Percentiles rank a stretch among this genome's conserved stretches.
Evolutionary conservation across 768 basidiomycete genomes (phyloP).

Genomic region (Goffeauzyma gilvescens): DNA sequence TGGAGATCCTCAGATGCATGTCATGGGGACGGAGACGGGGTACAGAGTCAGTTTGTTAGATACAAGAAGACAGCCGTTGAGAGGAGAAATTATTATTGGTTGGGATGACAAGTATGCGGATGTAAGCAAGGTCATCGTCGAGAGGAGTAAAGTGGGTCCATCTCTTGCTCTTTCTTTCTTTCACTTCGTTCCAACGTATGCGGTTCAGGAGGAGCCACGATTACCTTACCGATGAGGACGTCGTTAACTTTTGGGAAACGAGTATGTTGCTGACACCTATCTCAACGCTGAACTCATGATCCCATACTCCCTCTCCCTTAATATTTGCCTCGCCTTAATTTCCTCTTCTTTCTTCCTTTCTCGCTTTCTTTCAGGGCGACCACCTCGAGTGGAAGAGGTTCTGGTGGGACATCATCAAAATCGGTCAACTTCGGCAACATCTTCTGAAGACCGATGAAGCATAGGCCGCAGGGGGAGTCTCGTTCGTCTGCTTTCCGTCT

Average conservation of each 20-base stretch:
- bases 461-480: too few species aligned
- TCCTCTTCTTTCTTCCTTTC: too few species aligned
- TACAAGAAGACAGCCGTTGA: slow-evolving; percentile 9
- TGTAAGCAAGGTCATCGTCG: slow-evolving; percentile 1
- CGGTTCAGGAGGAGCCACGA: too few species aligned
- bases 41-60: slow-evolving; percentile 3
- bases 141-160: slow-evolving; percentile 3
- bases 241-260: too few species aligned
- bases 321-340: too few species aligned
- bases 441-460: neutral
- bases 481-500: too few species aligned
- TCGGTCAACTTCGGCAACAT: neutral
- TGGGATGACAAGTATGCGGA: slow-evolving; percentile 1
- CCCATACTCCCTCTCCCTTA: too few species aligned
- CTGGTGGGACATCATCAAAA: slow-evolving; percentile 8
- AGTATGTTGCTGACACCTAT: neutral
- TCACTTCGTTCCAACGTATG: too few species aligned
- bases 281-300: neutral
- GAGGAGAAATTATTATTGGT: slow-evolving; percentile 2
- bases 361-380: slow-evolving; percentile 7
- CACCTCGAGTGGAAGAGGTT: slow-evolving; percentile 11
- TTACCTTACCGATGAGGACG: too few species aligned
- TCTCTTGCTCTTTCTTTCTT: neutral
- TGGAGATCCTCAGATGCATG: neutral
- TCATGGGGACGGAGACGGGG: neutral